Percentiles rank a stretch among this genome's conserved stretches.
These are phyloP conservation scores for Wallacemonas rigidus DNA, from an alignment of 208 protist genomes.

Conservation along the genomic window DNA sequence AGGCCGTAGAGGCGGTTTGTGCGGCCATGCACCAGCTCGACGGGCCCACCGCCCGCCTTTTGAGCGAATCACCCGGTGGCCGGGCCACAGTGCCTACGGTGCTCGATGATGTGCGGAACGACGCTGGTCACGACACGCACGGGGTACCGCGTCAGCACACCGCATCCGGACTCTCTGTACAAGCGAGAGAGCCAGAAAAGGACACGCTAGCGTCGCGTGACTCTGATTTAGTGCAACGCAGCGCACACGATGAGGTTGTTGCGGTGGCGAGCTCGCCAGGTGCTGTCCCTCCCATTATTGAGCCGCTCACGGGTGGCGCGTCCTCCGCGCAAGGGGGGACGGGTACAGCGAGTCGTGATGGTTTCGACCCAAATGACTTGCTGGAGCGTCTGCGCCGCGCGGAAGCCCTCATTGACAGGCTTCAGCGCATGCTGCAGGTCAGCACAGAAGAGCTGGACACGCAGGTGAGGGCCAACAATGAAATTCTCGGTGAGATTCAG, in stretches of 20 bases:
- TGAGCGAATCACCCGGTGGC: background rate
- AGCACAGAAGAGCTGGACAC: constrained; percentile 26
- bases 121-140: background rate
- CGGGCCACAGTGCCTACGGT: constrained; percentile 12
- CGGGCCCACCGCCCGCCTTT: background rate
- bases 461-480: constrained; percentile 31
- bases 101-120: background rate
- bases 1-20: constrained; percentile 38
- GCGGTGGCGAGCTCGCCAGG: background rate
- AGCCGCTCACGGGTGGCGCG: no score
- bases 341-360: background rate
- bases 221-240: background rate
- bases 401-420: constrained; percentile 33
- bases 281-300: background rate
- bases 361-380: background rate
- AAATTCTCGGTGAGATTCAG: constrained; percentile 27
- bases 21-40: background rate
- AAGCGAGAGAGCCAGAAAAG: background rate
- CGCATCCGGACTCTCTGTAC: no score
- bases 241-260: background rate
- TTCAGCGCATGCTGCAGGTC: constrained; percentile 28
- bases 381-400: constrained; percentile 35
- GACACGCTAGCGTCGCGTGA: background rate
- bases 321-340: no score
- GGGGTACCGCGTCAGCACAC: no score